A percentile compares a stretch with the other conserved stretches of the same genome.
phyloP scores from a whole-genome alignment of 2,329 filamentous ascomycete genomes.

The Arthrinium phaeospermum region DNA sequence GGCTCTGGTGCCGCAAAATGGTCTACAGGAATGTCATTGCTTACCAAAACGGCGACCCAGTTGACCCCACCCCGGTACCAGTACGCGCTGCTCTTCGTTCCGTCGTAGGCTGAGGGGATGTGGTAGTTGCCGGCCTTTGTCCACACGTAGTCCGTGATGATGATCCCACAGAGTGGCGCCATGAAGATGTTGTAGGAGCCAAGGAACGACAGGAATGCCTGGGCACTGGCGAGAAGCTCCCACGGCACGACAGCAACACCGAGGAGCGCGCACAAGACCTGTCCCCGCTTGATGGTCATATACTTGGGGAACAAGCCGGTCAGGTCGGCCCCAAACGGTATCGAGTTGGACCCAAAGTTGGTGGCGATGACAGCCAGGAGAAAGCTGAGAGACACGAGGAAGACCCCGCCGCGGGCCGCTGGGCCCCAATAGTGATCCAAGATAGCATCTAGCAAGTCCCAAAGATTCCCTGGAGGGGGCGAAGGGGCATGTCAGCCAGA shows the following conservation, averaged over 20 bases:
- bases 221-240: conserved; percentile 47
- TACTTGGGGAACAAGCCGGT: conserved; percentile 47
- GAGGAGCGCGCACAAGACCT: conserved; percentile 46
- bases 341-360: conserved; percentile 47
- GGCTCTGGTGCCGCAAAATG: not conserved
- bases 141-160: conserved; percentile 45
- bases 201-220: conserved; percentile 48
- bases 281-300: conserved; percentile 49
- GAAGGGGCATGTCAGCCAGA: not conserved
- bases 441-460: conserved; percentile 43
- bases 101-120: conserved; percentile 42
- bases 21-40: not conserved
- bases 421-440: conserved; percentile 46
- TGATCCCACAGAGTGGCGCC: conserved; percentile 39
- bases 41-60: conserved; percentile 34
- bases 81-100: conserved; percentile 30
- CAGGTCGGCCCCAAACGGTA: conserved; percentile 48
- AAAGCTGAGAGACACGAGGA: conserved; percentile 32
- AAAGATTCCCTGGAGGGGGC: conserved; percentile 21
- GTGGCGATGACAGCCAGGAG: conserved; percentile 48
- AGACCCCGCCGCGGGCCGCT: conserved; percentile 44
- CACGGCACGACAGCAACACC: conserved; percentile 46
- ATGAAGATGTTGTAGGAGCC: conserved; percentile 46
- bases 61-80: conserved; percentile 40
- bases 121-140: conserved; percentile 43